Conservation (phyloP, 2,329 filamentous ascomycete species). For the Botrytis fragariae region DNA sequence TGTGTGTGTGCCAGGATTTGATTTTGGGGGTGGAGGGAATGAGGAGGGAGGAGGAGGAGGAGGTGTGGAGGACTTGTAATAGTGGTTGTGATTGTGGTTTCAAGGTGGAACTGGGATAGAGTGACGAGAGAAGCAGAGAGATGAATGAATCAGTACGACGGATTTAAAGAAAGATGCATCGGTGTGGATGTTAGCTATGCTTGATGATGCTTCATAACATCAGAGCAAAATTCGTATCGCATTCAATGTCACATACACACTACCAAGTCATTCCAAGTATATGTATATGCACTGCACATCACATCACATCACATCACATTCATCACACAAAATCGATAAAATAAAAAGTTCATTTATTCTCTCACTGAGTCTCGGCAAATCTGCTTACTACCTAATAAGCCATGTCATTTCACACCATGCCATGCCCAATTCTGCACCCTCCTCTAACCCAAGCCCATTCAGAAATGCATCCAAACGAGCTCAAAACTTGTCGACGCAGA, state of each 20-base stretch:
- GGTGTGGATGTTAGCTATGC: background rate
- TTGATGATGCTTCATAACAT: background rate
- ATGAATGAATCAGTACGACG: background rate
- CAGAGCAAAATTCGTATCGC: background rate
- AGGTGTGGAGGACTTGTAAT: background rate
- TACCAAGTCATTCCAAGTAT: background rate
- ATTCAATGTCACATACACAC: background rate
- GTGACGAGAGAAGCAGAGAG: background rate
- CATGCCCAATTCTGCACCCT: background rate
- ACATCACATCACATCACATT: background rate
- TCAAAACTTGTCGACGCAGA: background rate
- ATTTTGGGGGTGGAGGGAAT: too few relatives aligned
- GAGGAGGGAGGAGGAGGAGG: too few relatives aligned
- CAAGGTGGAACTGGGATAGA: too few relatives aligned
- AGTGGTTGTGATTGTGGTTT: background rate
- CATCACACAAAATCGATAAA: background rate
- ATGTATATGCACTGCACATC: background rate
- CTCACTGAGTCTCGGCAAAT: background rate
- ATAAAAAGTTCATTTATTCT: background rate
- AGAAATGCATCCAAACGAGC: too few relatives aligned
- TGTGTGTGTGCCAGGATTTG: background rate
- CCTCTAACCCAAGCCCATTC: background rate
- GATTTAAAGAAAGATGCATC: background rate
- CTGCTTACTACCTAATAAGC: background rate
- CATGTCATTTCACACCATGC: too few relatives aligned